Evolutionary conservation across 2,329 filamentous ascomycete species (phyloP).

Genomic region (Ceratocystis harringtonii): DNA sequence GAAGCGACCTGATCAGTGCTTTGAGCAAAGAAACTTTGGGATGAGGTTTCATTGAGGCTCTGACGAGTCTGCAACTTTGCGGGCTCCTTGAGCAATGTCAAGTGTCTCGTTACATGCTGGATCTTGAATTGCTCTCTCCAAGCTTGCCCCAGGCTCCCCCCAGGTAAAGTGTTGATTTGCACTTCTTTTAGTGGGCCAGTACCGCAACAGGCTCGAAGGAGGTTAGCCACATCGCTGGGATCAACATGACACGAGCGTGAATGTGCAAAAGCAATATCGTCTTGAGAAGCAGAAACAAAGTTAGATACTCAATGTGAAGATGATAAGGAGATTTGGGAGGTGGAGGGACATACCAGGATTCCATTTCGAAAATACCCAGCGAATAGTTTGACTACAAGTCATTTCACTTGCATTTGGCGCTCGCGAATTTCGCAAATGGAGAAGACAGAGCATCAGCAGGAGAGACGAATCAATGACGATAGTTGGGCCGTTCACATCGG

Average conservation of each 20-base stretch:
- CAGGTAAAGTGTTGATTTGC: slow-evolving; percentile 27
- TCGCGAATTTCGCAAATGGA: slow-evolving; percentile 50
- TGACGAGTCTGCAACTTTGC: slow-evolving; percentile 12
- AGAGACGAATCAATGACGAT: slow-evolving; percentile 66
- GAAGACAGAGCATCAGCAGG: slow-evolving; percentile 52
- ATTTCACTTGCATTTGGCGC: slow-evolving; percentile 53
- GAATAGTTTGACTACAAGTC: slow-evolving; percentile 56
- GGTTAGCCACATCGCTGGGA: slow-evolving; percentile 49
- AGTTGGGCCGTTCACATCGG: slow-evolving; percentile 69
- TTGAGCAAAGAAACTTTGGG: neutral
- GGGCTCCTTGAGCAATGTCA: slow-evolving; percentile 35
- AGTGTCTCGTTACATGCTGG: slow-evolving; percentile 35
- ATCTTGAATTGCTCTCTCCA: slow-evolving; percentile 32
- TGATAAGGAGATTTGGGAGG: no score
- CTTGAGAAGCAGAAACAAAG: slow-evolving; percentile 26
- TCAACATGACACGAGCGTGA: slow-evolving; percentile 48
- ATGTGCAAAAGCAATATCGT: slow-evolving; percentile 52
- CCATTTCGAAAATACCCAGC: slow-evolving; percentile 76
- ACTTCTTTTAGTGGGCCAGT: slow-evolving; percentile 24
- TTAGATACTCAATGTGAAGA: slow-evolving; percentile 8
- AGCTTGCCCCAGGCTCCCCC: slow-evolving; percentile 34
- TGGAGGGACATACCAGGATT: slow-evolving; percentile 47
- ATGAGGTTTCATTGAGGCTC: neutral
- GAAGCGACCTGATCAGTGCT: slow-evolving; percentile 24
- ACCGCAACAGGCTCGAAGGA: slow-evolving; percentile 58